These are phyloP conservation scores for Stephanodiscus triporus DNA, from an alignment of 108 stramenopile genomes.

Conservation along the genomic window DNA sequence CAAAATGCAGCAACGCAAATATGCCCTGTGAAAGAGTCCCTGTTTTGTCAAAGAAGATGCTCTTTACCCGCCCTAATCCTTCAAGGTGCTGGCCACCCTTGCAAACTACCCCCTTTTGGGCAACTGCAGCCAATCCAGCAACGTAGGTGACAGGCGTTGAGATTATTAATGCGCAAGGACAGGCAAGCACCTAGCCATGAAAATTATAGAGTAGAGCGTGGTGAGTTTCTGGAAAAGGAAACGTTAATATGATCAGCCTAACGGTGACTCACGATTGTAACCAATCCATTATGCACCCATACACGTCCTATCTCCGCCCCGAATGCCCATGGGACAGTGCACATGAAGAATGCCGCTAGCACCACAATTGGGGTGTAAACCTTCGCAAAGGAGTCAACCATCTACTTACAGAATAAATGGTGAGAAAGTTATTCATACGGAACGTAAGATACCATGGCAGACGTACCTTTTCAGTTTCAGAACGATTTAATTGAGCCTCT, in stretches of 20 bases:
- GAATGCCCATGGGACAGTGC: slow-evolving; percentile 78
- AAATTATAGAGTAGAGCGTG: background rate
- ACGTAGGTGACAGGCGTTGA: slow-evolving; percentile 87
- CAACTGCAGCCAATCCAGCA: slow-evolving; percentile 81
- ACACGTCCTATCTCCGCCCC: slow-evolving; percentile 58
- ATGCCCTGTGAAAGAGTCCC: slow-evolving; percentile 80
- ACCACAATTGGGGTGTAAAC: slow-evolving; percentile 80
- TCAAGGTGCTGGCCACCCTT: slow-evolving; percentile 84
- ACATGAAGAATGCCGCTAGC: slow-evolving; percentile 61
- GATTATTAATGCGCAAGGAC: slow-evolving; percentile 88
- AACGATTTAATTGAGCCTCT: slow-evolving; percentile 80
- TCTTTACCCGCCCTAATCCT: slow-evolving; percentile 58
- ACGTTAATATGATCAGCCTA: no score
- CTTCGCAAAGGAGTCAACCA: slow-evolving; percentile 78
- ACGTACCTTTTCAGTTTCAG: slow-evolving; percentile 67
- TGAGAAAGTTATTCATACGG: background rate
- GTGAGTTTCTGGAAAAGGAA: background rate
- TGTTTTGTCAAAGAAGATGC: slow-evolving; percentile 82
- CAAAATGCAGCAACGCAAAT: slow-evolving; percentile 66
- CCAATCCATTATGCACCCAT: slow-evolving; percentile 71
- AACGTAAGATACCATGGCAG: background rate
- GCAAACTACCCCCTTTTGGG: slow-evolving; percentile 81
- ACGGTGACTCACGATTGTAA: slow-evolving; percentile 66
- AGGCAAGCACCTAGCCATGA: slow-evolving; percentile 52
- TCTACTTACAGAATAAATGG: background rate